Evolutionary conservation across 2,329 filamentous ascomycete genomes (phyloP).

Genomic region (Cercospora beticola): DNA sequence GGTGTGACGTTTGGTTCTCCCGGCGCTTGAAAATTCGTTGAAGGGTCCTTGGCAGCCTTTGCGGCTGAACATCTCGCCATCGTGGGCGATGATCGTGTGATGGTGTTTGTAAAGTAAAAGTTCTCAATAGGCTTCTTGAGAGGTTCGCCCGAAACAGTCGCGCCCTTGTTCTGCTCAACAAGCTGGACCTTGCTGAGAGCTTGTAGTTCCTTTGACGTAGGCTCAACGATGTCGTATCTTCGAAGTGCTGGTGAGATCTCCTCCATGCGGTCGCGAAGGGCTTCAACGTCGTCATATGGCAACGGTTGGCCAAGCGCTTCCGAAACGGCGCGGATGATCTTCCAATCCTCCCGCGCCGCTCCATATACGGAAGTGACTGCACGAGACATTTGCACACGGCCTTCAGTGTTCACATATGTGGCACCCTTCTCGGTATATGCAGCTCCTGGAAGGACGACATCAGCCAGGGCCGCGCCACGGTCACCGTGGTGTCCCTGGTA

Average conservation of each 20-base stretch:
- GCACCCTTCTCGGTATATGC: slow-evolving; percentile 96
- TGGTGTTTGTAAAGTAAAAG: slow-evolving; percentile 97
- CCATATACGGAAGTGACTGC: slow-evolving; percentile 86
- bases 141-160: slow-evolving; percentile 67
- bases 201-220: slow-evolving; percentile 57
- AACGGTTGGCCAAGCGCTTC: slow-evolving; percentile 87
- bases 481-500: slow-evolving; percentile 99
- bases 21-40: slow-evolving; percentile 54
- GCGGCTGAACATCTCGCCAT: slow-evolving; percentile 97
- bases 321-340: slow-evolving; percentile 89
- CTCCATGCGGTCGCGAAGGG: slow-evolving; percentile 86
- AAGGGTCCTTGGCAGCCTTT: slow-evolving; percentile 63
- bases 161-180: slow-evolving; percentile 92
- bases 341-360: slow-evolving; percentile 94
- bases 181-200: slow-evolving; percentile 89
- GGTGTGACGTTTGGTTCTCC: slow-evolving; percentile 43
- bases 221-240: slow-evolving; percentile 88
- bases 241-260: slow-evolving; percentile 90
- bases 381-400: slow-evolving; percentile 89
- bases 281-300: slow-evolving; percentile 88
- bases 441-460: slow-evolving; percentile 88
- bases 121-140: slow-evolving; percentile 87
- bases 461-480: slow-evolving; percentile 84
- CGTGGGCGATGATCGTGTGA: slow-evolving; percentile 94
- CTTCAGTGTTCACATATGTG: slow-evolving; percentile 97